phyloP scores from a whole-genome alignment of 306 rosid species.

The Benincasa hispida region DNA sequence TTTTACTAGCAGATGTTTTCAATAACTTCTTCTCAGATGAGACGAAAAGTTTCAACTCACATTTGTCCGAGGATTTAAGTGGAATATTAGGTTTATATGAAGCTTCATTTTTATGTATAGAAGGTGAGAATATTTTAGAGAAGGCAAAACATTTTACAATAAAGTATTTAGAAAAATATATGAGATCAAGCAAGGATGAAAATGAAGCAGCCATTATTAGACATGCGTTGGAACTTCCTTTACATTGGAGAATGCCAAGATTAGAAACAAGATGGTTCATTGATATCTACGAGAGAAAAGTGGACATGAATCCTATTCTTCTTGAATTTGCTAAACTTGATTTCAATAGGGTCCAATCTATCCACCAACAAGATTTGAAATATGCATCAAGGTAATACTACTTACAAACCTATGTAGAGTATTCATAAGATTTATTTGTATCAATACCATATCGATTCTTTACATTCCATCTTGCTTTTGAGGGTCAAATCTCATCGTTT shows the following conservation, averaged over 20 bases:
- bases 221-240: constrained; percentile 13
- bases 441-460: no score
- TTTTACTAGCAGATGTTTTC: not conserved
- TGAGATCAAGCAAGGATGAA: not conserved
- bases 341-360: not conserved
- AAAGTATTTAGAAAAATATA: not conserved
- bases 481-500: no score
- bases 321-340: not conserved
- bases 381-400: not conserved
- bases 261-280: constrained; percentile 15
- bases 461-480: no score
- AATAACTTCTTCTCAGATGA: not conserved
- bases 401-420: no score
- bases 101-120: not conserved
- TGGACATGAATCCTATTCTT: not conserved
- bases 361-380: not conserved
- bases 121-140: constrained; percentile 3
- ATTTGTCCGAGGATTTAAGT: not conserved
- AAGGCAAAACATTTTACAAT: constrained; percentile 3
- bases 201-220: not conserved
- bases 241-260: constrained; percentile 13
- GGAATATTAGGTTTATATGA: constrained; percentile 13
- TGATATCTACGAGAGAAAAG: constrained; percentile 1
- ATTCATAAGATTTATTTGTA: no score
- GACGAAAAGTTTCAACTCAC: not conserved